A percentile compares a stretch with the other conserved stretches of the same genome.
These are phyloP conservation scores for Maudiozyma serrabonitensis DNA, from an alignment of 805 yeast species.

Conservation along the genomic window DNA sequence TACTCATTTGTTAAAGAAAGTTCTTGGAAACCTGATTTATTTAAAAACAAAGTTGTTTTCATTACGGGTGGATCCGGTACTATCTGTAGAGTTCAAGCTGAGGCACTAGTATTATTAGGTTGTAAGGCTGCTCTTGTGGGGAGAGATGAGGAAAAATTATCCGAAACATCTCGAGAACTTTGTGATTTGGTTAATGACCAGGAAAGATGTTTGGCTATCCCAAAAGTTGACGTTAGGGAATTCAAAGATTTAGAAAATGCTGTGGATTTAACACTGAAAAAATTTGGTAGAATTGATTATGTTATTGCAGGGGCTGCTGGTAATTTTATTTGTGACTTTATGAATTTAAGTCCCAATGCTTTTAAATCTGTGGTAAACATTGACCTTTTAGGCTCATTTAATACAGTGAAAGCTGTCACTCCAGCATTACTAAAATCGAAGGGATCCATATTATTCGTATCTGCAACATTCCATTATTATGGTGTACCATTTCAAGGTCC, in stretches of 20 bases:
- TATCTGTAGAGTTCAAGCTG: conserved; percentile 85
- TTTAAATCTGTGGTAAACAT: conserved; percentile 81
- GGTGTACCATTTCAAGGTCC: conserved; percentile 87
- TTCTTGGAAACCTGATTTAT: conserved; percentile 49
- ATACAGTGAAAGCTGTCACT: conserved; percentile 77
- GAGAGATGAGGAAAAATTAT: conserved; percentile 59
- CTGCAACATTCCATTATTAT: conserved; percentile 82
- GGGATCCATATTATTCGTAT: conserved; percentile 69
- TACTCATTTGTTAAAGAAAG: conserved; percentile 21
- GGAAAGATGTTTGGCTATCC: conserved; percentile 44
- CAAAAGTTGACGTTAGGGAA: conserved; percentile 71
- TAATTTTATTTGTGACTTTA: conserved; percentile 74
- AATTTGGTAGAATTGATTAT: conserved; percentile 71
- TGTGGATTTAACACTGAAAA: conserved; percentile 51
- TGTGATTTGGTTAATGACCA: conserved; percentile 39
- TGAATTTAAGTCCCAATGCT: conserved; percentile 72
- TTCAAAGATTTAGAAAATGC: conserved; percentile 51
- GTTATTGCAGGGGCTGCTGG: conserved; percentile 97
- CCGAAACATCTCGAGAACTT: conserved; percentile 58
- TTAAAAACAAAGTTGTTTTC: conserved; percentile 77
- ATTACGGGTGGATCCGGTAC: conserved; percentile 96
- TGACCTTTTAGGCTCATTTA: conserved; percentile 81
- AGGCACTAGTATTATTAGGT: conserved; percentile 74
- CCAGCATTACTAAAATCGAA: conserved; percentile 52
- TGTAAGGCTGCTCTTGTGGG: conserved; percentile 84